Percentiles rank a stretch among this genome's conserved stretches.
These are phyloP conservation scores for Myxozyma neglecta DNA, from an alignment of 805 yeast species.

Conservation along the genomic window DNA sequence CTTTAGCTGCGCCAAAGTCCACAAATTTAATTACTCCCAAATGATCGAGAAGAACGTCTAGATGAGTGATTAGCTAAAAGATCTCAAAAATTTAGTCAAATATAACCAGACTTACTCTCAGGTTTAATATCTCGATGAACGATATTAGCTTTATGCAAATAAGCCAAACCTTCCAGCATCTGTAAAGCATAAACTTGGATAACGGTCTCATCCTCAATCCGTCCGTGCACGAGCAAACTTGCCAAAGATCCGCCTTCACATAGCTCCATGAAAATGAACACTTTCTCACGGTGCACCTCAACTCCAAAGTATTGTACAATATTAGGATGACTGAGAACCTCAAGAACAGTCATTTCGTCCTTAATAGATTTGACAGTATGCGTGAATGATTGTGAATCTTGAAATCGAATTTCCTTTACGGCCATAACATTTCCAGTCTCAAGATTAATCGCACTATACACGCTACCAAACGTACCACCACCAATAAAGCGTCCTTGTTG, in stretches of 20 bases:
- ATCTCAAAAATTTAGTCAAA: neutral
- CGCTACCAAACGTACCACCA: conserved; percentile 94
- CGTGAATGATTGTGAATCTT: conserved; percentile 80
- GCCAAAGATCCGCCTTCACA: conserved; percentile 96
- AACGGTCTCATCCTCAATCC: conserved; percentile 93
- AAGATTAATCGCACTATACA: conserved; percentile 84
- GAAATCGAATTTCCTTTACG: conserved; percentile 90
- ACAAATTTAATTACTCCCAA: conserved; percentile 92
- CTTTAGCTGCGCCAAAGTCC: conserved; percentile 97
- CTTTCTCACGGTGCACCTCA: conserved; percentile 93
- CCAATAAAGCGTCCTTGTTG: conserved; percentile 93
- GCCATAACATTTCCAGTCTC: conserved; percentile 97
- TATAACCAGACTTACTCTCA: conserved; percentile 44
- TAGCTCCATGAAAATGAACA: conserved; percentile 94
- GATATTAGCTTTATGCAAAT: conserved; percentile 89
- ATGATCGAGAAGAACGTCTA: conserved; percentile 79
- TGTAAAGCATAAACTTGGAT: conserved; percentile 87
- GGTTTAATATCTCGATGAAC: conserved; percentile 98
- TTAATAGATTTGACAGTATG: conserved; percentile 84
- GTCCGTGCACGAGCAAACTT: conserved; percentile 79
- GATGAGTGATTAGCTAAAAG: neutral
- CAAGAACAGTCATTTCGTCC: conserved; percentile 95
- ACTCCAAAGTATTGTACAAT: conserved; percentile 96
- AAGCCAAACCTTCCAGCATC: conserved; percentile 92
- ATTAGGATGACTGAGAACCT: conserved; percentile 93